Evolutionary conservation across 2,329 filamentous ascomycete genomes (phyloP).

Genomic region (Colletotrichum sp.): DNA sequence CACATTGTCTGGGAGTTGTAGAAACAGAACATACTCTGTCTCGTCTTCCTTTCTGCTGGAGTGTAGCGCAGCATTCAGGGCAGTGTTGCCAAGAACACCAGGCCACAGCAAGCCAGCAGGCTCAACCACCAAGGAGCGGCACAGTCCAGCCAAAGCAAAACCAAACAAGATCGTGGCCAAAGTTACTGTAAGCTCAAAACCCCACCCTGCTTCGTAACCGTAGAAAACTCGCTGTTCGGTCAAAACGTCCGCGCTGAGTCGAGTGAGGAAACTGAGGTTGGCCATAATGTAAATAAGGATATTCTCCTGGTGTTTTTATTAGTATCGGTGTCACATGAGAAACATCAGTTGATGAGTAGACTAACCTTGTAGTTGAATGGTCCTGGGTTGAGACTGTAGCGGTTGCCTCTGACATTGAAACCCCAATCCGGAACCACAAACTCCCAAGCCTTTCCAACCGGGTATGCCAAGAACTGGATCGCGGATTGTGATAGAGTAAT

Average conservation of each 20-base stretch:
- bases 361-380: slow-evolving; percentile 38
- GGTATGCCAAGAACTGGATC: slow-evolving; percentile 48
- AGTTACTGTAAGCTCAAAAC: slow-evolving; percentile 46
- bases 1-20: background rate
- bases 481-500: slow-evolving; percentile 37
- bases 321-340: fast-evolving
- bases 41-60: slow-evolving; percentile 36
- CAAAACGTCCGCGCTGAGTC: slow-evolving; percentile 38
- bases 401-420: slow-evolving; percentile 26
- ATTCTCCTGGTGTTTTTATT: slow-evolving; percentile 32
- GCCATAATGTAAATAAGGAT: slow-evolving; percentile 49
- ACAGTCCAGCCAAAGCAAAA: slow-evolving; percentile 53
- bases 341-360: background rate
- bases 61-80: slow-evolving; percentile 47
- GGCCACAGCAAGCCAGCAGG: slow-evolving; percentile 59
- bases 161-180: slow-evolving; percentile 50
- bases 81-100: slow-evolving; percentile 52
- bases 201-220: slow-evolving; percentile 46
- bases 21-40: background rate
- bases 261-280: slow-evolving; percentile 46
- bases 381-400: slow-evolving; percentile 43
- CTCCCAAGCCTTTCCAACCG: slow-evolving; percentile 45
- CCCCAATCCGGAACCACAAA: slow-evolving; percentile 33
- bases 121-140: slow-evolving; percentile 46
- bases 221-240: slow-evolving; percentile 46